Conservation (phyloP, 345 rosid genomes). For the Rhodamnia rubescens region DNA sequence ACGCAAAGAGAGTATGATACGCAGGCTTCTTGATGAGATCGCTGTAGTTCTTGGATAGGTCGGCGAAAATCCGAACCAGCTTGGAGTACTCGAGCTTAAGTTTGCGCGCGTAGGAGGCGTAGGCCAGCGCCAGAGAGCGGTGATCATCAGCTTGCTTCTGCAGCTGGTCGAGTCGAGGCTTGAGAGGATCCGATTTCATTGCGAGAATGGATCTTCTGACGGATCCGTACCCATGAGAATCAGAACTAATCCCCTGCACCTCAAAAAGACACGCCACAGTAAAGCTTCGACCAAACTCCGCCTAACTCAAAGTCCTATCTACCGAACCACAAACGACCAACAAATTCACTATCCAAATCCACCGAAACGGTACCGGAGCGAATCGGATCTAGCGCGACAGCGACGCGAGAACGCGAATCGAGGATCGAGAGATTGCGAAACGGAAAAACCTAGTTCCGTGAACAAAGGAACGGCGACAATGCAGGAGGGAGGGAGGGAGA, state of each 20-base stretch:
- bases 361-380: background rate
- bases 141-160: slow-evolving; percentile 98
- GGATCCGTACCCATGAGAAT: slow-evolving; percentile 37
- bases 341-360: background rate
- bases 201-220: slow-evolving; percentile 69
- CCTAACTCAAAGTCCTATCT: background rate
- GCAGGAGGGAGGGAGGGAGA: background rate
- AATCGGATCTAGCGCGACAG: background rate
- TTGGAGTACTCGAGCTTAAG: slow-evolving; percentile 92
- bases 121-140: slow-evolving; percentile 61
- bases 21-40: slow-evolving; percentile 73
- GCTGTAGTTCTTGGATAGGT: slow-evolving; percentile 71
- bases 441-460: background rate
- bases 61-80: slow-evolving; percentile 76
- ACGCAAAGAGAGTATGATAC: slow-evolving; percentile 44
- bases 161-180: slow-evolving; percentile 85
- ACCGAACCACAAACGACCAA: background rate
- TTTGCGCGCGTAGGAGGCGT: slow-evolving; percentile 89
- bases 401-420: background rate
- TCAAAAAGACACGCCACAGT: background rate
- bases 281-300: background rate
- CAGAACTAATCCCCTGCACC: slow-evolving; percentile 29
- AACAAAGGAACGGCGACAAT: background rate
- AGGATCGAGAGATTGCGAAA: background rate
- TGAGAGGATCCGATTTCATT: slow-evolving; percentile 75